Percentiles rank a stretch among this genome's conserved stretches.
Conservation (phyloP, 1,284 basidiomycete genomes). For the Trametes pubescens region DNA sequence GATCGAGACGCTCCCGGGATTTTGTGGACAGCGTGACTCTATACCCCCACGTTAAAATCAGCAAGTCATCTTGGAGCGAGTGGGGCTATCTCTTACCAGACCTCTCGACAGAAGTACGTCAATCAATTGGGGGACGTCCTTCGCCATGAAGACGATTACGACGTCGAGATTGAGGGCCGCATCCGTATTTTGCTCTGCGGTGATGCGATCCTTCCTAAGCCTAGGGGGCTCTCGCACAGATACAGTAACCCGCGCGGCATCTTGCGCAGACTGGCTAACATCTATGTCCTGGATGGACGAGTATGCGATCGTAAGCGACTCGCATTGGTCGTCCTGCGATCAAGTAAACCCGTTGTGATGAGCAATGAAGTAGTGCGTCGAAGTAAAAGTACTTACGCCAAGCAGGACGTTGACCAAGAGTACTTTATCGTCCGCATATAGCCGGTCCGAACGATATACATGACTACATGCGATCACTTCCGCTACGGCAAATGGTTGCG, state of each 20-base stretch:
- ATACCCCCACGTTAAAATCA: background rate
- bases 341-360: background rate
- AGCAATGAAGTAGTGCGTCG: background rate
- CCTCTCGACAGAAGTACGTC: slow-evolving; percentile 16
- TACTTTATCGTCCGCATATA: slow-evolving; percentile 60
- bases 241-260: slow-evolving; percentile 13
- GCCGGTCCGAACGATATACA: slow-evolving; percentile 48
- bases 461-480: slow-evolving; percentile 52
- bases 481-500: slow-evolving; percentile 63
- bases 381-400: slow-evolving; percentile 43
- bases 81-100: slow-evolving; percentile 10
- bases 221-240: slow-evolving; percentile 21
- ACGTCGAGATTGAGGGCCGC: background rate
- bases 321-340: slow-evolving; percentile 50
- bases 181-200: background rate
- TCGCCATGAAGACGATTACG: background rate
- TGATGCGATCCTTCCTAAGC: slow-evolving; percentile 32
- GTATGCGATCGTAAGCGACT: slow-evolving; percentile 53
- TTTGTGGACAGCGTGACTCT: too few species aligned
- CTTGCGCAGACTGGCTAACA: slow-evolving; percentile 22
- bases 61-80: background rate
- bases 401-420: slow-evolving; percentile 60
- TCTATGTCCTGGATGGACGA: slow-evolving; percentile 52
- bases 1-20: background rate
- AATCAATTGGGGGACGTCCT: slow-evolving; percentile 4